A percentile compares a stretch with the other conserved stretches of the same genome.
phyloP scores from a whole-genome alignment of 2,329 filamentous ascomycete species.

The Chaetomiaceae sp. region DNA sequence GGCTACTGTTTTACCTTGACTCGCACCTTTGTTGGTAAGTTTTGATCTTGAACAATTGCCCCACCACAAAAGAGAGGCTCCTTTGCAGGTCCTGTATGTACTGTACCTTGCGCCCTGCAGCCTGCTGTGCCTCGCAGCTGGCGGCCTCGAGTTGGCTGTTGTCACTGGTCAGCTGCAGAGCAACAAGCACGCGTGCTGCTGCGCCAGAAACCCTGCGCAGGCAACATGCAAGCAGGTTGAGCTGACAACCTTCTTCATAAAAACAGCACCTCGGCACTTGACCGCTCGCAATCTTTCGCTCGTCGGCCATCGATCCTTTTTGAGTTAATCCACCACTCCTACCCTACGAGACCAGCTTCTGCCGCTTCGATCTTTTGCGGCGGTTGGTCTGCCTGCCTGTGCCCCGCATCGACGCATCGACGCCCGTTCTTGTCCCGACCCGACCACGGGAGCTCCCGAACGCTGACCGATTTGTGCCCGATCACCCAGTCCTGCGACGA shows the following conservation, averaged over 20 bases:
- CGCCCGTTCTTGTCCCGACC: too few relatives aligned
- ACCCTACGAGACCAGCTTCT: background rate
- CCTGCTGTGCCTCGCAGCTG: slow-evolving; percentile 7
- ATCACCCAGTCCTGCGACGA: slow-evolving; percentile 6
- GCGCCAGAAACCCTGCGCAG: background rate
- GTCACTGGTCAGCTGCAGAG: background rate
- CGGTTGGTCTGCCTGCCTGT: slow-evolving; percentile 3
- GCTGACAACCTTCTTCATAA: background rate
- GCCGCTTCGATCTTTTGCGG: background rate
- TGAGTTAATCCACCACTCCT: background rate
- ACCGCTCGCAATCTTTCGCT: background rate
- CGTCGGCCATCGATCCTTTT: background rate
- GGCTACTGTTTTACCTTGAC: background rate
- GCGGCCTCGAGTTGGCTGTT: background rate
- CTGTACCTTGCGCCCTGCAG: background rate
- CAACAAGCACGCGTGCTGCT: too few relatives aligned
- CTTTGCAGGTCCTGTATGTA: background rate
- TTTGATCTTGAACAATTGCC: background rate
- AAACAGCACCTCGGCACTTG: background rate
- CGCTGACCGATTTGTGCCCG: slow-evolving; percentile 11
- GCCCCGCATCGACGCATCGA: slow-evolving; percentile 7
- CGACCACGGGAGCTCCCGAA: background rate
- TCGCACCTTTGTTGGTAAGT: slow-evolving; percentile 2
- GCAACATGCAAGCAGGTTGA: background rate
- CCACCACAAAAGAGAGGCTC: background rate